Base-by-base conservation (phyloP, 2,329 filamentous ascomycete genomes). In the Diaporthe australafricana region DNA sequence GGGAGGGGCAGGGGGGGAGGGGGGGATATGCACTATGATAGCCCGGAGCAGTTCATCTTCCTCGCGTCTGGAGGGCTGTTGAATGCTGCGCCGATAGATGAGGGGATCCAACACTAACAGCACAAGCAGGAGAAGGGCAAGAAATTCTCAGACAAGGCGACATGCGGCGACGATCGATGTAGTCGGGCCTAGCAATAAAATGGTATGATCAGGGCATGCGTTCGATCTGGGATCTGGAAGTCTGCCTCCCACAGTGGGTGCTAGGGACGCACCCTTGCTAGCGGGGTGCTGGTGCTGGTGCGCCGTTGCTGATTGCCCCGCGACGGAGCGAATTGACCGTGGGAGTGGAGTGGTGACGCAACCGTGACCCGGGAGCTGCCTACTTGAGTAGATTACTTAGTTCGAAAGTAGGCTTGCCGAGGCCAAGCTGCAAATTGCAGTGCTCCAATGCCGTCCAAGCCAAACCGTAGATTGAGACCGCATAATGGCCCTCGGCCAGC, bases 11-110 rank as follows among this genome's bases (percentile, higher is more conserved):
- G n/a, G 40, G 9, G 11, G 3, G 25, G 9, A 56, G 11, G 40
- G 12, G 16, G 14, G 11, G 27, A 14, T 30, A 42, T 45, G 42
- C 42, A 27, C 60, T 70, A 70, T 68, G 20, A 70, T 7, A 42
- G 60, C 25, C 60, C 45, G 30, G 57, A 62, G 52, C 71, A 70
- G 56, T 60, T 57, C 71, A 72, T 72, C 48, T 70, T 72, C 32
- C 38, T 56, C 63, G 38, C 47, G 27, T 30, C 9, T 38, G 16
- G 48, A 67, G 47, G 63, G 14, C 12, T n/a, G 2, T 16, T n/a
- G 57, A 35, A 9, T 14, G 55, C 6, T 32, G 40, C 30, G 60
- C 42, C 30, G 35, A 35, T 32, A 42, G 22, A 32, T 17, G 42
- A 50, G 45, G 27, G 20, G 9, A 22, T 45, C 27, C 8, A n/a